Base-by-base conservation (phyloP, 2,329 filamentous ascomycete species). In the Diaporthe ilicicola region DNA sequence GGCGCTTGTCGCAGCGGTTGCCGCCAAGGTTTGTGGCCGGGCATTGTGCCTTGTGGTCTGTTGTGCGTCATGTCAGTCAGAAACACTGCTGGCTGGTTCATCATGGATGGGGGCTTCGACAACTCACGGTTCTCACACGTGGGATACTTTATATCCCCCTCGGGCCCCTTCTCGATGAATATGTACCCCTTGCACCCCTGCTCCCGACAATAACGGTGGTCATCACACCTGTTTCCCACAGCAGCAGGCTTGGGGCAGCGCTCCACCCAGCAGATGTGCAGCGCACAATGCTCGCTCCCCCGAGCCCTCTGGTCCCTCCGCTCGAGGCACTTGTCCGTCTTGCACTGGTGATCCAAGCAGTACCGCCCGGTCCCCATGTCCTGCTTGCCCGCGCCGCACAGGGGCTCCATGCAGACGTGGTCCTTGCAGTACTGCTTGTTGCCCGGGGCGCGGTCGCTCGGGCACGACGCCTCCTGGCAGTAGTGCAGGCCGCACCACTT, bases 401-500 rank as follows among this genome's bases (percentile, higher is more conserved):
- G 56, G 17, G 62, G 65, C 69, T 73, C 71, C n/a, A 46, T 1
- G 50, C 71, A 72, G 7, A 46, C 19, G 22, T 72, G 70, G n/a
- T 61, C 22, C 24, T n/a, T 48, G 50, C 70, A 73, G 50, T 56
- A 27, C 37, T 27, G 29, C 13, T 48, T 66, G 42, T 37, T 56
- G 17, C 17, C 62, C 9, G 4, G 24, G 6, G 54, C 55, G 32
- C 62, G 66, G 19, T 53, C 46, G 46, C 37, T 24, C 48, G 22
- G 51, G 51, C 74, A 74, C 27, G n/a, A 22, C 1, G 54, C 51
- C 13, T 61, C 67, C 1, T 66, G 69, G 55, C 74, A 75, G 69
- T 70, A 72, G 67, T 75, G 74, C 19, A 42, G 44, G 19, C 73
- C 73, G 32, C 74, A 75, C 66, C 48, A 72, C 42, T 19, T 42